Evolutionary conservation across 2,329 filamentous ascomycete genomes (phyloP).

Genomic region (Passalora sequoiae): DNA sequence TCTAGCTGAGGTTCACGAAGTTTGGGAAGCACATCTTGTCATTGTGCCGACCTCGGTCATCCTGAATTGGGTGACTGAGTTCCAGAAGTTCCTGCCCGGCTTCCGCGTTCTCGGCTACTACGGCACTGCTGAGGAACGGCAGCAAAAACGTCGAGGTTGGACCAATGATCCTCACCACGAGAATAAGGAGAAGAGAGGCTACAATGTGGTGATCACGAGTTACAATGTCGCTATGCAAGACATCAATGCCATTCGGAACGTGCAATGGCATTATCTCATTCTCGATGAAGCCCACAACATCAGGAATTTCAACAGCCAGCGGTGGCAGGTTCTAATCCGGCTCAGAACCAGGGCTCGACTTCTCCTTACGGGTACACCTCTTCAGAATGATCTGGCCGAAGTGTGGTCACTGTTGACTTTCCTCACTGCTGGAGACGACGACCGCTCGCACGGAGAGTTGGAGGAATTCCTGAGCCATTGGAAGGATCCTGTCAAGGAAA

Average conservation of each 20-base stretch:
- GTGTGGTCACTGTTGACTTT: constrained; percentile 97
- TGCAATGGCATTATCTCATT: constrained; percentile 96
- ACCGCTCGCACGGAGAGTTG: constrained; percentile 80
- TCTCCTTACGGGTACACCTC: constrained; percentile 84
- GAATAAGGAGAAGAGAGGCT: constrained; percentile 90
- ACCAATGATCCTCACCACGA: constrained; percentile 59
- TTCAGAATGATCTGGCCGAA: constrained; percentile 96
- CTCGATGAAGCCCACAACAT: constrained; percentile 98
- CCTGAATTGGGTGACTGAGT: constrained; percentile 99
- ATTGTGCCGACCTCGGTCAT: constrained; percentile 97
- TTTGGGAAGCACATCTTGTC: constrained; percentile 94
- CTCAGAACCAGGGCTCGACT: constrained; percentile 87
- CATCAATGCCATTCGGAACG: constrained; percentile 84
- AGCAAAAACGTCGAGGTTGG: constrained; percentile 87
- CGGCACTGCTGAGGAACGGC: constrained; percentile 85
- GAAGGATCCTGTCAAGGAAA: constrained; percentile 89
- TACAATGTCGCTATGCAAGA: constrained; percentile 96
- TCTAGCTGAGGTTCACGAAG: constrained; percentile 78
- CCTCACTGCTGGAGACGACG: constrained; percentile 81
- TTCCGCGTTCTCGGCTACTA: constrained; percentile 99
- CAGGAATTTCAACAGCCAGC: constrained; percentile 97
- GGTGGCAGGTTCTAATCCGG: constrained; percentile 91
- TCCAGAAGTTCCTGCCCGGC: constrained; percentile 97
- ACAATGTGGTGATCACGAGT: constrained; percentile 97
- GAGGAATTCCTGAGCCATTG: constrained; percentile 96